Evolutionary conservation across 2,329 filamentous ascomycete genomes (phyloP), one percentile per base, ranked within the genome.

Genomic region (Alternaria arborescens): DNA sequence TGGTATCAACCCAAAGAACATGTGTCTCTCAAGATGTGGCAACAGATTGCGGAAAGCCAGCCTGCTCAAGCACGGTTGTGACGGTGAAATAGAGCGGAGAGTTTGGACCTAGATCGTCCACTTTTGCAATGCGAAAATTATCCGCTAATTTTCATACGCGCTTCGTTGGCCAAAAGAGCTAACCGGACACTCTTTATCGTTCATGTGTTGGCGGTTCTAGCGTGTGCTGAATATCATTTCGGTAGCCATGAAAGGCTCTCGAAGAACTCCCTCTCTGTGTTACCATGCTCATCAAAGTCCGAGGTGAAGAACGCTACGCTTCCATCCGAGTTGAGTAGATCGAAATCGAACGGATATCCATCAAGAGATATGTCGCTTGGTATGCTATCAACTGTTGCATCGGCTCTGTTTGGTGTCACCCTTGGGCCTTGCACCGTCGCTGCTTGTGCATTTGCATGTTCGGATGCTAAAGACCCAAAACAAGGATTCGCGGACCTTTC

Each of bases 301-400:
- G 61, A 51, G 4, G 61, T 63, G 30, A 63, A 60, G 43, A 63
- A 63, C 18, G 57, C 48, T 20, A 53, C 51, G 36, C 50, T 61
- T 16, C 61, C 48, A 36, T 60, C 57, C 12, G 58, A 38, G 44
- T 58, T 61, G 3, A 63, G 34, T 12, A 63, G 44, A 41, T 63
- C 61, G n/a, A 63, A 47, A 42, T 63, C 53, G 44, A 63, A 63
- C n/a, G 61, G 61, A 44, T 57, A 63, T 1, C 53, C 58, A 24
- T 63, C 58, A 26, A 57, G 26, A 10, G 40, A 22, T 10, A 8
- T 38, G 28, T 50, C 28, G n/a, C 41, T 47, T 28, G 42, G 42
- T 16, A 41, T 14, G 22, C 42, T n/a, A 12, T 28, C 28, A 12
- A 42, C 36, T 22, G 34, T 30, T 22, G 26, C 20, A 28, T 41